Base-by-base conservation (phyloP, 495 filamentous ascomycete species). In the Neurospora sp. region DNA sequence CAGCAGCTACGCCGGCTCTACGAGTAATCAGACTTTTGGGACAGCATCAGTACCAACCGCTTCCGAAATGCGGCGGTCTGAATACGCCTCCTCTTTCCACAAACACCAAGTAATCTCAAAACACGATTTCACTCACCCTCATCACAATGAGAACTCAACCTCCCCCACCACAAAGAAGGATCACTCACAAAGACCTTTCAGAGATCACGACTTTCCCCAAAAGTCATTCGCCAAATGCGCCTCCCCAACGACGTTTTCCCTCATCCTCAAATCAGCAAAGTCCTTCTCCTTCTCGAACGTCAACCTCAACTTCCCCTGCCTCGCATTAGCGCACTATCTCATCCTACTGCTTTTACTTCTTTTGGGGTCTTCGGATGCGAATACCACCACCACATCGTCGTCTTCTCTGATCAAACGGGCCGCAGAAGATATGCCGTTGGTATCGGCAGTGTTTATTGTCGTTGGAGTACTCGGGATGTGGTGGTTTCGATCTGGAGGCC, bases 391-490 rank as follows among this genome's bases (percentile, higher is more conserved):
- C 9, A 2, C 20, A 4, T 31, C 10, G 1, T 61, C 5, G 22
- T 31, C 53, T 6, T 65, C 7, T 35, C 7, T 65, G 20, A 7
- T 27, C 10, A 27, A 59, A 22, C 4, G 4, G 20, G 20, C 12
- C 27, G 48, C 20, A 4, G 42, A 45, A 45, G 42, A 37, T n/a
- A 39, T 76, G 9, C 40, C 69, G 1, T 14, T 71, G 65, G 42
- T 78, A 68, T 72, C 73, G 1, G 22, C 72, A 38, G 69, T 39
- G 5, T 76, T 71, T 35, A 53, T 74, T n/a, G 44, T 40, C 1
- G 68, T 68, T 1, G 76, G 76, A 1, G 41, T 74, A 22, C 7
- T 65, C 3, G 70, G 20, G 35, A 71, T 48, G 69, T 76, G 76
- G 76, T 18, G 74, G 8, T 73, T 71, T 35, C 53, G 45, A 31